Percentiles rank a stretch among this genome's conserved stretches.
phyloP scores from a whole-genome alignment of 2,329 filamentous ascomycete genomes.

The Cladosporium oxysporum region DNA sequence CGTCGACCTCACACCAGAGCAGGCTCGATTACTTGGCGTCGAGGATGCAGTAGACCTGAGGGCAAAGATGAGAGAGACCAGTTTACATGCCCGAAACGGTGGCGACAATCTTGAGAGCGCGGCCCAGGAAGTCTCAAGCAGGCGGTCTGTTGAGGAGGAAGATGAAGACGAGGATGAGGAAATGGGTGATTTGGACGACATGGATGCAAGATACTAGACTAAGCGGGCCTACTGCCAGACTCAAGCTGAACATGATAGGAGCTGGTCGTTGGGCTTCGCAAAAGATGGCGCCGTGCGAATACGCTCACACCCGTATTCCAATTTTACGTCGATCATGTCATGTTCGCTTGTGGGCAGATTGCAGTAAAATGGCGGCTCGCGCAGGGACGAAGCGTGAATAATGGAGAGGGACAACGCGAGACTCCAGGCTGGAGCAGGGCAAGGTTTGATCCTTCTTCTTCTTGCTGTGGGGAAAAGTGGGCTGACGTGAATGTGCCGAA shows the following conservation, averaged over 20 bases:
- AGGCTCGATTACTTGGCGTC: slow-evolving; percentile 42
- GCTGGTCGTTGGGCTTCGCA: neutral
- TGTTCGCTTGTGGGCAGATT: neutral
- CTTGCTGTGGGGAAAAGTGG: neutral
- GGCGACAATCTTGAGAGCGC: slow-evolving; percentile 20
- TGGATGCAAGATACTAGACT: slow-evolving; percentile 35
- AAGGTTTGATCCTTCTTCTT: neutral
- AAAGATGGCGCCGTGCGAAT: neutral
- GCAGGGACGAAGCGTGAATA: too few species aligned
- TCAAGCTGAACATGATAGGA: neutral
- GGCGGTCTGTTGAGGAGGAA: slow-evolving; percentile 35
- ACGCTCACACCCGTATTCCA: neutral
- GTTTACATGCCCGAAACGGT: slow-evolving; percentile 22
- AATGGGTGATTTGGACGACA: slow-evolving; percentile 39
- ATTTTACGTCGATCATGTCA: neutral
- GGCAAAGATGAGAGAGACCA: slow-evolving; percentile 25
- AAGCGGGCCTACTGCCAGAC: neutral
- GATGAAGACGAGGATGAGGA: slow-evolving; percentile 38
- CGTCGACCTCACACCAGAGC: slow-evolving; percentile 54
- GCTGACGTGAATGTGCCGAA: neutral
- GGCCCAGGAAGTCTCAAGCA: neutral
- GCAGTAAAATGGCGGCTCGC: too few species aligned
- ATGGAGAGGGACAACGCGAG: too few species aligned
- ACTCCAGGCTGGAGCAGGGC: neutral
- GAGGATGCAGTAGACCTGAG: slow-evolving; percentile 29